Percentiles rank a stretch among this genome's conserved stretches.
phyloP scores from a whole-genome alignment of 306 rosid species.

The Potentilla sterilis region DNA sequence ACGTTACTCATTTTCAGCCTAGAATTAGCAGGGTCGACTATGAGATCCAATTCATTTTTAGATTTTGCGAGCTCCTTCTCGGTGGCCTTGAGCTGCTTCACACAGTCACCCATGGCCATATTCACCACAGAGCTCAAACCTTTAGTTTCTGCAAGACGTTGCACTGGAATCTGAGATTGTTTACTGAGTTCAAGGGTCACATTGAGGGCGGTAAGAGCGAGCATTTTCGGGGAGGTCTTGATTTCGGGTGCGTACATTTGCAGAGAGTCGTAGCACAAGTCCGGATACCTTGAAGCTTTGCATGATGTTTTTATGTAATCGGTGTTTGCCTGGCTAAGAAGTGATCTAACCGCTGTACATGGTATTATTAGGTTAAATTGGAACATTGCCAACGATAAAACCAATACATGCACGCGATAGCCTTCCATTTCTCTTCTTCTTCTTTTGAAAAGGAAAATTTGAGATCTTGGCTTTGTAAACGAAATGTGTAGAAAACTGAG shows the following conservation, averaged over 20 bases:
- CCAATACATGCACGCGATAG: not conserved
- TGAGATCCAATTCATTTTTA: not conserved
- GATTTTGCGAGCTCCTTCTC: slow-evolving; percentile 10
- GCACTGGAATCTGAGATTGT: not conserved
- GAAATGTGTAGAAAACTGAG: not conserved
- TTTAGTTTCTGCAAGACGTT: not conserved
- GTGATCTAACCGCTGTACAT: not conserved
- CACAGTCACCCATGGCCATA: slow-evolving; percentile 14
- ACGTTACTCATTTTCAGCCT: not conserved
- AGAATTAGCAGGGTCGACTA: not conserved
- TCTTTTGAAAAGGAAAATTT: not conserved
- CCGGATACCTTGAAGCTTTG: slow-evolving; percentile 18
- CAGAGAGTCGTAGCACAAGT: slow-evolving; percentile 19
- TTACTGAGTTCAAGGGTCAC: slow-evolving; percentile 3
- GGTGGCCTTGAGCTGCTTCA: slow-evolving; percentile 16
- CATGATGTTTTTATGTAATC: slow-evolving; percentile 27
- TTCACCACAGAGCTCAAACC: slow-evolving; percentile 1
- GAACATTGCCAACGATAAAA: not conserved
- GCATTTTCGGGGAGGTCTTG: slow-evolving; percentile 1
- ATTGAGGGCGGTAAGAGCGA: slow-evolving; percentile 15
- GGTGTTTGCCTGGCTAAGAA: not conserved
- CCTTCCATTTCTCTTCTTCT: not conserved
- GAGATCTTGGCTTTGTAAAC: not conserved
- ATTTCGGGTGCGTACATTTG: slow-evolving; percentile 21
- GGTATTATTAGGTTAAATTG: not conserved